phyloP scores from a whole-genome alignment of 1,139 yeast species.

The Diutina scorzettiae region DNA sequence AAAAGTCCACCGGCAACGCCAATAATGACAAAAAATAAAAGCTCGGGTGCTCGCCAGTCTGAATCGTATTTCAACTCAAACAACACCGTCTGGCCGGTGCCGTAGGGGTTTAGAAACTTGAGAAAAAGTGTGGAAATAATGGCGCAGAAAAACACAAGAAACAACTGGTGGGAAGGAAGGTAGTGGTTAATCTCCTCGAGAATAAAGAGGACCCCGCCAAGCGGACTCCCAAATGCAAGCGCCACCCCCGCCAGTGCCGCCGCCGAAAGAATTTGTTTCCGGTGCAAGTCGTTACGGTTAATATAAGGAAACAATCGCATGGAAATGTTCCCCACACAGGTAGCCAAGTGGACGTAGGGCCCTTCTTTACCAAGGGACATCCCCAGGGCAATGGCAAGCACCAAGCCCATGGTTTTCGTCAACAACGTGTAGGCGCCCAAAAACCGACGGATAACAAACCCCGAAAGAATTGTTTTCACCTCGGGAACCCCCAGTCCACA shows the following conservation, averaged over 20 bases:
- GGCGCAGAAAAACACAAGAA: slow-evolving; percentile 51
- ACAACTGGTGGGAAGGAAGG: slow-evolving; percentile 45
- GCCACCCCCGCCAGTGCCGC: slow-evolving; percentile 63
- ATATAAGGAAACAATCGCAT: slow-evolving; percentile 41
- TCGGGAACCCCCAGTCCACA: slow-evolving; percentile 60
- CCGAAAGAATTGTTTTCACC: slow-evolving; percentile 44
- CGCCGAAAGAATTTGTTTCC: slow-evolving; percentile 50
- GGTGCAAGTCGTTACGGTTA: slow-evolving; percentile 37
- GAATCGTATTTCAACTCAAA: slow-evolving; percentile 44
- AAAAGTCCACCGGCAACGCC: slow-evolving; percentile 49
- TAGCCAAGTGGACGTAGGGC: slow-evolving; percentile 60
- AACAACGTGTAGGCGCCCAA: slow-evolving; percentile 44
- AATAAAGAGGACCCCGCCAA: slow-evolving; percentile 57
- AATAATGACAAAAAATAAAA: slow-evolving; percentile 33
- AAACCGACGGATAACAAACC: slow-evolving; percentile 43
- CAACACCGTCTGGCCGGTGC: slow-evolving; percentile 49
- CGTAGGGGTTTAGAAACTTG: slow-evolving; percentile 48
- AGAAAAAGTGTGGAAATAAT: slow-evolving; percentile 44
- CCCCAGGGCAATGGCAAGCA: slow-evolving; percentile 56
- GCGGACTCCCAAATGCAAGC: slow-evolving; percentile 57
- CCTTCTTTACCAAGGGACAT: slow-evolving; percentile 61
- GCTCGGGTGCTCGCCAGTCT: slow-evolving; percentile 43
- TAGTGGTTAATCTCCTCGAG: slow-evolving; percentile 55
- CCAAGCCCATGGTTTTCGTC: slow-evolving; percentile 38
- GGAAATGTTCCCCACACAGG: slow-evolving; percentile 51